Base-by-base conservation (phyloP, 495 filamentous ascomycete genomes). In the Apodospora peruviana region DNA sequence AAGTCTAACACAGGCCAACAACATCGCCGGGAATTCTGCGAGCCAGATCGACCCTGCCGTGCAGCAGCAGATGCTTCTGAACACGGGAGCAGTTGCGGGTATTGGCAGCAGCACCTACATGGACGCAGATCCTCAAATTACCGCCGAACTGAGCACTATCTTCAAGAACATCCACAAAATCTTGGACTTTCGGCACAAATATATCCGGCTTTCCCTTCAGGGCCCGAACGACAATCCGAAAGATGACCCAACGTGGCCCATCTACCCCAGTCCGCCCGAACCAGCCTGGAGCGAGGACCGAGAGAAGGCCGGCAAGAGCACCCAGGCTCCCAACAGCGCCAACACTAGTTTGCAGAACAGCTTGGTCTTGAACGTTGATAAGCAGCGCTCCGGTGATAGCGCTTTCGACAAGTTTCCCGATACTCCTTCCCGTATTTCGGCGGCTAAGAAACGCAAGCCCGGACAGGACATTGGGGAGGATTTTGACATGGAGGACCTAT, bases 261-360 rank as follows among this genome's bases (percentile, higher is more conserved):
- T 98, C 40, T 97, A 98, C 56, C 93, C 93, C 20, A 81, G 82
- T 2, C 91, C 88, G 16, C 93, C 91, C 16, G 88, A 90, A 53
- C 91, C 93, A 9, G 87, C 84, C 0, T 96, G 93, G 93, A 77
- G 86, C 55, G 83, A 84, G 44, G 83, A 83, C 22, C 82, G 81
- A 37, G 78, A 78, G 51, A 68, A 61, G 51, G 54, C 64, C 25
- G 60, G 57, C 27, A 56, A 59, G 4, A 64, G 70, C 23, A 62
- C 61, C 11, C 60, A 64, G 40, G 67, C 57, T 10, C 51, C 48
- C 24, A 68, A 63, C 51, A 73, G 71, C 39, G 63, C 67, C 9
- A 64, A 43, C 45, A 73, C 72, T 46, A 83, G 80, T 55, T 53
- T 82, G 65, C 69, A 65, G 51, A 84, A 78, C 57, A 84, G 79